Evolutionary conservation across 306 rosid genomes (phyloP).

Genomic region (Sesbania bispinosa): DNA sequence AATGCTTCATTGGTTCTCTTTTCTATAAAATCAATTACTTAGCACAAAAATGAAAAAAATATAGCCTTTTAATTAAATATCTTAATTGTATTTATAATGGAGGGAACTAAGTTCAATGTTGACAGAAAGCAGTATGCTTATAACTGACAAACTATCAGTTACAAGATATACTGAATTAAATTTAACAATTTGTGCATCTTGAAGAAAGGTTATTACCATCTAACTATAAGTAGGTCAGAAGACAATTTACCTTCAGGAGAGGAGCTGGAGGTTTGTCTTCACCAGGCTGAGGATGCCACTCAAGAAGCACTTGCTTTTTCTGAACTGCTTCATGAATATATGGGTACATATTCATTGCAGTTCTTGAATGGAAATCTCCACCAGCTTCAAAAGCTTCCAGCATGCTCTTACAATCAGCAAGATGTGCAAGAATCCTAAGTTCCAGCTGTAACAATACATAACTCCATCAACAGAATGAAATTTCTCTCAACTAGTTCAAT

Average conservation of each 20-base stretch:
- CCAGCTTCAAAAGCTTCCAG: conserved; percentile 94
- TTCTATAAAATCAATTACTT: neutral
- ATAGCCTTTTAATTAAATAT: neutral
- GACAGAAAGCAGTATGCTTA: neutral
- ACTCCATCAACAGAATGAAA: conserved; percentile 34
- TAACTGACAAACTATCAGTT: neutral
- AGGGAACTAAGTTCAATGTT: neutral
- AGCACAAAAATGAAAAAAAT: neutral
- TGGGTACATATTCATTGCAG: conserved; percentile 98
- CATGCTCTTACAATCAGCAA: conserved; percentile 91
- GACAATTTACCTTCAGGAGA: conserved; percentile 70
- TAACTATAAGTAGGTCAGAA: neutral
- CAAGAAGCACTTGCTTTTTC: conserved; percentile 72
- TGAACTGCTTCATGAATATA: conserved; percentile 83
- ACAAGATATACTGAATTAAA: neutral
- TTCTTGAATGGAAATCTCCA: conserved; percentile 98
- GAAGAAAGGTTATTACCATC: neutral
- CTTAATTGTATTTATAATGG: neutral
- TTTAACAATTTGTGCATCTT: neutral
- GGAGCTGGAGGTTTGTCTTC: conserved; percentile 98
- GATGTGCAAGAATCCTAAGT: conserved; percentile 98
- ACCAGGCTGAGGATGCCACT: conserved; percentile 97
- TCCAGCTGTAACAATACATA: conserved; percentile 66
- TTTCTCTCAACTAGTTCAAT: conserved; percentile 8
- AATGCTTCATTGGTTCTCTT: neutral